Evolutionary conservation across 2,329 filamentous ascomycete genomes (phyloP), one percentile per base, ranked within the genome.

Genomic region (Fusarium tanahbumbuense): DNA sequence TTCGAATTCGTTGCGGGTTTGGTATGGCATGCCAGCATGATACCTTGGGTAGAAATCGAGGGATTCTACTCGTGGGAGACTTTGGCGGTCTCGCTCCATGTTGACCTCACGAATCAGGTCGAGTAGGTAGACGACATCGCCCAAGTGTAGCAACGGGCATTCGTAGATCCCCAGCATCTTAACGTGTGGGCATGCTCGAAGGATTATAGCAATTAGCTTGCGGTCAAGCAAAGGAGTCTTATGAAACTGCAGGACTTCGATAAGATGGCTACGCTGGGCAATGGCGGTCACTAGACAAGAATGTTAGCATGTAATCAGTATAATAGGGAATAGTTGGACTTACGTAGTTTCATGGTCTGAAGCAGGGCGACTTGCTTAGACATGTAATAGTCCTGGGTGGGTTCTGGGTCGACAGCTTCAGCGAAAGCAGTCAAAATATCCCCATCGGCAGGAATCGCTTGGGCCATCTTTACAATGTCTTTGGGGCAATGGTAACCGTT

Each of bases 61-160:
- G 0, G 62, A 64, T 5, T 64, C 40, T 22, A 82, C 76, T 0
- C 46, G 25, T 1, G 76, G 59, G 5, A 62, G 25, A 0, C 30
- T 34, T 4, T 53, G 4, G 13, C 50, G 15, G 5, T 54, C 23
- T 1, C 80, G 75, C 5, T 67, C 44, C 15, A 37, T 9, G 45
- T 82, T 82, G 45, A 82, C 67, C 45, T 81, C 79, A 32, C 77
- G 56, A 22, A 82, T 79, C 4, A 81, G 60, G 53, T 82, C 79
- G 2, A 82, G 67, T 0, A 82, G 56, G 13, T 68, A 73, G 2
- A 79, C 53, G 0, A 80, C 56, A 23, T 82, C 80, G 12, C 78
- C 80, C n/a, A 80, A 73, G 28, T 81, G 77, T 7, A 82, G 67
- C 3, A 81, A 60, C 0, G 78, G 79, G 27, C 80, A 82, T 50